phyloP scores from a whole-genome alignment of 2,329 filamentous ascomycete species.

The Xylaria sp. region DNA sequence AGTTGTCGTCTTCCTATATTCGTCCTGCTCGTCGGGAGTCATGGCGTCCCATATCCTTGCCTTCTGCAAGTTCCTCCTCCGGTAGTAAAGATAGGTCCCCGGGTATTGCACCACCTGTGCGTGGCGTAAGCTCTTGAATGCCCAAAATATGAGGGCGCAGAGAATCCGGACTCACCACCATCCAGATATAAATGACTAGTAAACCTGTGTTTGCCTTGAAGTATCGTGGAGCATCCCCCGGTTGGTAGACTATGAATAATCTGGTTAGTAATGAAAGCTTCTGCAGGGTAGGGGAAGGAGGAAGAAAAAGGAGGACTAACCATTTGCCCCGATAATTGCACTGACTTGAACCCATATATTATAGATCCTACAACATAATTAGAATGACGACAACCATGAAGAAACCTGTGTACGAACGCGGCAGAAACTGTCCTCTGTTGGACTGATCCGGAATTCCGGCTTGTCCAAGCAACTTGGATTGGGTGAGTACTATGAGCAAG shows the following conservation, averaged over 20 bases:
- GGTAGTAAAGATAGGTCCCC: slow-evolving; percentile 54
- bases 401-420: slow-evolving; percentile 44
- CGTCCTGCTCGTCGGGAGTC: slow-evolving; percentile 54
- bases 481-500: slow-evolving; percentile 56
- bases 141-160: not conserved
- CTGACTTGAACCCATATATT: slow-evolving; percentile 59
- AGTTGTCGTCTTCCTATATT: slow-evolving; percentile 57
- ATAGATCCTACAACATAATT: slow-evolving; percentile 57
- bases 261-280: slow-evolving; percentile 27
- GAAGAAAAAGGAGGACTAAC: slow-evolving; percentile 40
- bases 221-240: slow-evolving; percentile 51
- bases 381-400: slow-evolving; percentile 45
- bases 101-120: slow-evolving; percentile 53
- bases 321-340: slow-evolving; percentile 54
- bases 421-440: slow-evolving; percentile 65
- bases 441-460: slow-evolving; percentile 67
- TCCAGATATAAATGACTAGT: slow-evolving; percentile 53
- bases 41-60: slow-evolving; percentile 54
- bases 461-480: slow-evolving; percentile 68
- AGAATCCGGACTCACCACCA: slow-evolving; percentile 51
- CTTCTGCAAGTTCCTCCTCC: slow-evolving; percentile 53
- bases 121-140: slow-evolving; percentile 27
- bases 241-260: slow-evolving; percentile 50
- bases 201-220: slow-evolving; percentile 54
- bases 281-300: not conserved